phyloP scores from a whole-genome alignment of 2,329 filamentous ascomycete genomes.

The Venturia pyrina region DNA sequence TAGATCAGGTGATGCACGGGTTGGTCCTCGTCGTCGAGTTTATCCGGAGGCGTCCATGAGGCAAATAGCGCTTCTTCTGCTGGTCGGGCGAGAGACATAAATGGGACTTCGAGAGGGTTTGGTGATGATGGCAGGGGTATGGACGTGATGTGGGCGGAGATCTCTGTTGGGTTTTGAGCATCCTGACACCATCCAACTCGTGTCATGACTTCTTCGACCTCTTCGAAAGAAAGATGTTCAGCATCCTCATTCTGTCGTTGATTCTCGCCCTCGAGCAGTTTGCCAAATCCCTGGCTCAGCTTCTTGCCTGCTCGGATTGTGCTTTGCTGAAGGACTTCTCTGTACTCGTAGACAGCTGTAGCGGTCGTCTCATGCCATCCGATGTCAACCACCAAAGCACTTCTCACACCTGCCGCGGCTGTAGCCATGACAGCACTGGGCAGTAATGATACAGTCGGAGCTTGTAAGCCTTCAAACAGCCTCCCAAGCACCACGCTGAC shows the following conservation, averaged over 20 bases:
- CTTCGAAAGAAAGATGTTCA: conserved; percentile 48
- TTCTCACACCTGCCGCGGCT: conserved; percentile 71
- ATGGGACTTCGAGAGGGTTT: conserved; percentile 50
- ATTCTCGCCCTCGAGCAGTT: conserved; percentile 43
- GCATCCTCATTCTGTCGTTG: conserved; percentile 20
- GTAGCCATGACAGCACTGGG: conserved; percentile 65
- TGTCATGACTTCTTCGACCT: conserved; percentile 69
- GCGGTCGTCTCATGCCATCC: conserved; percentile 87
- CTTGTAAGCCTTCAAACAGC: conserved; percentile 70
- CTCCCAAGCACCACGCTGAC: conserved; percentile 67
- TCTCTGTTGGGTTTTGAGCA: conserved; percentile 14
- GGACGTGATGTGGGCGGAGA: conserved; percentile 17
- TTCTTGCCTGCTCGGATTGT: conserved; percentile 65
- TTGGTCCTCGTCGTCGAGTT: conserved; percentile 79
- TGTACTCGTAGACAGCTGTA: conserved; percentile 82
- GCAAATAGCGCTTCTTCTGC: conserved; percentile 68
- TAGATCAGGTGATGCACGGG: conserved; percentile 70
- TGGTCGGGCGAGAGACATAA: conserved; percentile 60
- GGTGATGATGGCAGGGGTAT: conserved; percentile 40
- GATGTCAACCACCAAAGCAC: conserved; percentile 79
- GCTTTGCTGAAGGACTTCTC: conserved; percentile 61
- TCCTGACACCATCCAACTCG: conserved; percentile 65
- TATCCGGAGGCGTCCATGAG: conserved; percentile 37
- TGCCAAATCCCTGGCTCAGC: conserved; percentile 60
- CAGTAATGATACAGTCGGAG: conserved; percentile 70